Evolutionary conservation across 1,284 basidiomycete genomes (phyloP), one percentile per base, ranked within the genome.

Genomic region (Sanghuangporus weigelae): DNA sequence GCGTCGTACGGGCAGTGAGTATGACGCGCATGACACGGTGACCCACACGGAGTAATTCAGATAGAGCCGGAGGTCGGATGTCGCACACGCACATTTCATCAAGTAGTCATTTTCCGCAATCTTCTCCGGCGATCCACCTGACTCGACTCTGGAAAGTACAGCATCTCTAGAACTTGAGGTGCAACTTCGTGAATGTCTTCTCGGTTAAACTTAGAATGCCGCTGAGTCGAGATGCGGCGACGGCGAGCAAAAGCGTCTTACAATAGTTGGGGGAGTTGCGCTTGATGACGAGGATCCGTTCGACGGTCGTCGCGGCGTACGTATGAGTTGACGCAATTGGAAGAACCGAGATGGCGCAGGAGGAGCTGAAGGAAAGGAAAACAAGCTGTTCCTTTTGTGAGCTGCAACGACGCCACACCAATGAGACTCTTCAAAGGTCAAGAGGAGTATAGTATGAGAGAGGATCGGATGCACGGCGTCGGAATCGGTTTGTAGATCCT

Each of bases 81-180:
- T 21, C 44, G 40, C 35, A 21, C 23, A 74, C 87, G 57, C 68
- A 94, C 96, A 97, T 79, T 95, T 96, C 94, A 98, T 98, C 60
- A 98, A 78, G 75, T 97, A 93, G 74, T 99, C 96, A 72, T 99
- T 99, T 74, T 98, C 96, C 0, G 97, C 94, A 35, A 98, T 85
- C 79, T 97, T 97, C 73, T 98, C 93, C 0, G 96, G 89, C 1
- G 93, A 92, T 0, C 81, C 82, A 16, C 88, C 91, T 46, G 81
- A 78, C 73, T 95, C 92, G 59, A 98, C 92, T 73, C 92, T 95
- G 48, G 77, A 76, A 68, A 99, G 83, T 3, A 98, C 78, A 2
- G 89, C 89, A 71, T 89, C 81, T 44, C 81, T 44, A 99, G 76
- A 64, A 98, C 82, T 54, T 82, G 80, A 26, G 87, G 82, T 3